Percentiles rank a stretch among this genome's conserved stretches.
Evolutionary conservation across 2,329 filamentous ascomycete species (phyloP).

Genomic region (Penicillium sp.): DNA sequence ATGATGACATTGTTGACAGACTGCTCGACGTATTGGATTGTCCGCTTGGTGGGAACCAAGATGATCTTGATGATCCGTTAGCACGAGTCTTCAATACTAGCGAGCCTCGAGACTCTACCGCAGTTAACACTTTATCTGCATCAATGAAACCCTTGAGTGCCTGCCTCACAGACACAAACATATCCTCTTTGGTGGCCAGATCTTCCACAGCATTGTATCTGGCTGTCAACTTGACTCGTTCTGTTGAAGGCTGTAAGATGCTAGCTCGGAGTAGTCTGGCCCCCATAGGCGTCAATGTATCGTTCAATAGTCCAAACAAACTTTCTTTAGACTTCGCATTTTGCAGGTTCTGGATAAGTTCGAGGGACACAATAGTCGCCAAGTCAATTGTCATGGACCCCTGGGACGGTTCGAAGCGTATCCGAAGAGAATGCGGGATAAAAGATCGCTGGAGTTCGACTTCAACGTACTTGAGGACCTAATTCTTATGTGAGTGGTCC

Average conservation of each 20-base stretch:
- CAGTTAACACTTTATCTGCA: constrained; percentile 75
- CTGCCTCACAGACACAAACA: constrained; percentile 75
- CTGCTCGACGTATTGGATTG: constrained; percentile 70
- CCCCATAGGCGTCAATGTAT: constrained; percentile 87
- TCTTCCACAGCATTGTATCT: constrained; percentile 84
- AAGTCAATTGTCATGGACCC: constrained; percentile 96
- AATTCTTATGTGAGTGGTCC: constrained; percentile 16
- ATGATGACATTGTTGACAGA: constrained; percentile 83
- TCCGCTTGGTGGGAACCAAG: constrained; percentile 65
- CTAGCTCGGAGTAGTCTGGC: constrained; percentile 77
- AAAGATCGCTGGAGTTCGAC: constrained; percentile 67
- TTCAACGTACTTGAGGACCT: constrained; percentile 82
- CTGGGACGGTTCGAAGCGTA: constrained; percentile 84
- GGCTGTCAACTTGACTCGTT: constrained; percentile 63
- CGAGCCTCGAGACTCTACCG: constrained; percentile 49
- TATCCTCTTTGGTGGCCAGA: constrained; percentile 75
- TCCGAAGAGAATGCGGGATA: constrained; percentile 74
- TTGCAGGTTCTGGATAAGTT: constrained; percentile 84
- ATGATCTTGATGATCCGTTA: constrained; percentile 61
- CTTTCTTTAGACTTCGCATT: constrained; percentile 76
- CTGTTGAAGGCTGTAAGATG: constrained; percentile 83
- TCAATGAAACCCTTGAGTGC: constrained; percentile 75
- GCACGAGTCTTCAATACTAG: not conserved
- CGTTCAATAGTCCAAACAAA: constrained; percentile 80
- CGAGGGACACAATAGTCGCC: constrained; percentile 79